Evolutionary conservation across 345 rosid species (phyloP).

Genomic region (Hibiscus syriacus): DNA sequence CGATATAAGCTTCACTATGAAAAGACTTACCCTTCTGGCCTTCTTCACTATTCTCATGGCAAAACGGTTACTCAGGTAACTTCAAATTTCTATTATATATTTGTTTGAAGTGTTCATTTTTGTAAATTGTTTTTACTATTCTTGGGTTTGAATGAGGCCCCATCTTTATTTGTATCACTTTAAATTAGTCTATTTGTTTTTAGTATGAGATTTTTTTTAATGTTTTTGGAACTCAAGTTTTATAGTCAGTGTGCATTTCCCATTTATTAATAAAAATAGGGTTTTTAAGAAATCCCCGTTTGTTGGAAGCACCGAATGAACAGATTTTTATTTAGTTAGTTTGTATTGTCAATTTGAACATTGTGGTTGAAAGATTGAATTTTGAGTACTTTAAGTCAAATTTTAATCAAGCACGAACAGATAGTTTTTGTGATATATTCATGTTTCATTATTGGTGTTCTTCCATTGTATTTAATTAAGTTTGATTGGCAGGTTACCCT

Average conservation of each 20-base stretch:
- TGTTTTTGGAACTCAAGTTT: background rate
- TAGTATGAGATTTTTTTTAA: background rate
- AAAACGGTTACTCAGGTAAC: constrained; percentile 92
- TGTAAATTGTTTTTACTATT: background rate
- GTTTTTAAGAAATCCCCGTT: background rate
- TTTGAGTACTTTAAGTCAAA: background rate
- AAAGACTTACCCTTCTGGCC: constrained; percentile 90
- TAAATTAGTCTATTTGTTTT: background rate
- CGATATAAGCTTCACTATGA: constrained; percentile 94
- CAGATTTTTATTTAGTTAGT: background rate
- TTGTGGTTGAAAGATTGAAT: constrained; percentile 7
- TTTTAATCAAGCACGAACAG: background rate
- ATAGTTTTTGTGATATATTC: no score
- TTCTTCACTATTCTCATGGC: constrained; percentile 93
- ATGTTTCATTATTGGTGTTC: constrained; percentile 5
- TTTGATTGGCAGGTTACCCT: constrained; percentile 59
- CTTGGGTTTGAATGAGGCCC: background rate
- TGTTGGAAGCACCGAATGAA: background rate
- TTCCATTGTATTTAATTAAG: background rate
- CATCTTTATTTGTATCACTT: background rate
- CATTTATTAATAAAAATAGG: background rate
- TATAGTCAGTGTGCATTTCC: background rate
- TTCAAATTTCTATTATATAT: constrained; percentile 1
- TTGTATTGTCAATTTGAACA: background rate
- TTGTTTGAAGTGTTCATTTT: constrained; percentile 6